phyloP scores from a whole-genome alignment of 176 grass and related monocot species.

The Oryza meyeriana region DNA sequence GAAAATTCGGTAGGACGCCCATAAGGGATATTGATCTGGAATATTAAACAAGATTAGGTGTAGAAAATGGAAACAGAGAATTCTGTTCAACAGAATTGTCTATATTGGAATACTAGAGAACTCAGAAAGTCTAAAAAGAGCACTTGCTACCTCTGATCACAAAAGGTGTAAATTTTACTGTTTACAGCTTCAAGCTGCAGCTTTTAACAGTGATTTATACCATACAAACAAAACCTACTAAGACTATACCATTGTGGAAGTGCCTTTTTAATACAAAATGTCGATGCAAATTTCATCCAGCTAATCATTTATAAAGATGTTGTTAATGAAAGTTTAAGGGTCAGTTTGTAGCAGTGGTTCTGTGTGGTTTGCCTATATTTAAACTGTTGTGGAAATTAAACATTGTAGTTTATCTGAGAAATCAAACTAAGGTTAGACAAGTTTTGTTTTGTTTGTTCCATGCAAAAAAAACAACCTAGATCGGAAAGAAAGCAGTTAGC shows the following conservation, averaged over 20 bases:
- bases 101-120: not conserved
- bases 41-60: conserved; percentile 26
- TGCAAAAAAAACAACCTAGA: not conserved
- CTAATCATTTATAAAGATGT: not conserved
- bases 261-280: not conserved
- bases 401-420: not conserved
- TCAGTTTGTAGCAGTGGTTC: not conserved
- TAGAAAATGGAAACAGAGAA: not conserved
- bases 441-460: not conserved
- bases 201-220: not conserved
- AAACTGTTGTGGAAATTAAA: not conserved
- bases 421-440: not conserved
- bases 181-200: not conserved
- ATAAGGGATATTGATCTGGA: conserved; percentile 76
- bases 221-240: conserved; percentile 3
- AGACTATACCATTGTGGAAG: not conserved
- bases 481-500: not conserved
- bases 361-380: not conserved
- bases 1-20: conserved; percentile 63
- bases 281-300: not conserved
- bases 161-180: conserved; percentile 6
- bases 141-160: not conserved
- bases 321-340: not conserved
- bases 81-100: not conserved
- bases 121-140: not conserved